Conservation (phyloP, 1,284 basidiomycete genomes). For the Ceratobasidium sp. region DNA sequence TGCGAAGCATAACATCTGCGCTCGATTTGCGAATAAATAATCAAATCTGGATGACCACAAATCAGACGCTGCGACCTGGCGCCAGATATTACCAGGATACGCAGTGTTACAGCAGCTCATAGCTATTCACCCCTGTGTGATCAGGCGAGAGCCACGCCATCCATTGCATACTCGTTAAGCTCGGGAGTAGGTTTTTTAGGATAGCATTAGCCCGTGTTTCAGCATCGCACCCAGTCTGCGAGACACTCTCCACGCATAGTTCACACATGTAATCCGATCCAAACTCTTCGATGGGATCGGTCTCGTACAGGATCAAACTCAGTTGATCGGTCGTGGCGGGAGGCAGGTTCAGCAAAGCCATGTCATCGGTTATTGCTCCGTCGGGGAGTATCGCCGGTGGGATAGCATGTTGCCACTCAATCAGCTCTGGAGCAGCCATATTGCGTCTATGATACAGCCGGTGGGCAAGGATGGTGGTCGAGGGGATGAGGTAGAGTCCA, state of each 20-base stretch:
- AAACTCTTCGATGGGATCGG: slow-evolving; percentile 4
- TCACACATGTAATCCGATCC: not conserved
- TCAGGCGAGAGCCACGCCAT: slow-evolving; percentile 24
- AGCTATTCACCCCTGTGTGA: slow-evolving; percentile 9
- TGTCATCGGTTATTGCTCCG: not conserved
- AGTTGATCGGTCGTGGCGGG: slow-evolving; percentile 19
- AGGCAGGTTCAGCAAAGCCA: not conserved
- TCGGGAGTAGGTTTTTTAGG: not conserved
- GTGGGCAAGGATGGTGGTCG: slow-evolving; percentile 32
- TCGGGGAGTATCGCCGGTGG: not conserved
- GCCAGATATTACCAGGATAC: not conserved
- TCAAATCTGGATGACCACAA: not conserved
- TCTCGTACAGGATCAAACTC: not conserved
- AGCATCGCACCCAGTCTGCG: slow-evolving; percentile 12
- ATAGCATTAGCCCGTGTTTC: slow-evolving; percentile 2
- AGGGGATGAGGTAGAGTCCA: slow-evolving; percentile 25
- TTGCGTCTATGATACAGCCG: slow-evolving; percentile 28
- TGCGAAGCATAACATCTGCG: no score
- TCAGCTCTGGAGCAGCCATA: not conserved
- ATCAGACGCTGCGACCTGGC: not conserved
- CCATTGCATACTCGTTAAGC: slow-evolving; percentile 13
- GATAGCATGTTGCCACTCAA: slow-evolving; percentile 34
- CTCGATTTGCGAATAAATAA: no score
- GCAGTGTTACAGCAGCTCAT: not conserved
- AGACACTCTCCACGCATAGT: slow-evolving; percentile 1